phyloP scores from a whole-genome alignment of 169 alveolate species.

The Cyclospora cayetanensis region DNA sequence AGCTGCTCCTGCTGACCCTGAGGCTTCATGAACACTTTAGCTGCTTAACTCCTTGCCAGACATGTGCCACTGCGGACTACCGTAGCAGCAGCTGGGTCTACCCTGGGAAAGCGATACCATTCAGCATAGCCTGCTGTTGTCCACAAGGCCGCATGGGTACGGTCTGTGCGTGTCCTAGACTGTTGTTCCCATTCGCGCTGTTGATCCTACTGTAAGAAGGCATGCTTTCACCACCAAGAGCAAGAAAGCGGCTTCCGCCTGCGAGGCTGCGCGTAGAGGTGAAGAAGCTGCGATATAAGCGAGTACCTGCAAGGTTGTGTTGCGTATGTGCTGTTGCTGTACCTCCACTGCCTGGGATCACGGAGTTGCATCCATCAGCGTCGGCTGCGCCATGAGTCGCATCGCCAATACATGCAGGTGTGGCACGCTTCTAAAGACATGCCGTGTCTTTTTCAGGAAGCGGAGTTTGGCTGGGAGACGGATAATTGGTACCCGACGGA shows the following conservation, averaged over 20 bases:
- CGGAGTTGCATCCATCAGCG: too few relatives aligned
- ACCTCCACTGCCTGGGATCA: too few relatives aligned
- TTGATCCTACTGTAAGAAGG: not conserved
- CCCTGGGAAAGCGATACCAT: not conserved
- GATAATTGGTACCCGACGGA: too few relatives aligned
- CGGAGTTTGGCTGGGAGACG: too few relatives aligned
- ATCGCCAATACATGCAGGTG: too few relatives aligned
- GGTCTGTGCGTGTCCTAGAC: not conserved
- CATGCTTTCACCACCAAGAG: slow-evolving; percentile 25
- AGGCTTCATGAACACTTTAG: not conserved
- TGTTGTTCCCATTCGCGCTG: not conserved
- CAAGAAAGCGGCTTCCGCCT: slow-evolving; percentile 21
- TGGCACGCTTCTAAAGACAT: too few relatives aligned
- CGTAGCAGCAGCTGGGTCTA: not conserved
- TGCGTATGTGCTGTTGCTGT: not conserved
- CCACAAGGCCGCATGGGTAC: not conserved
- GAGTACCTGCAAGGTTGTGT: not conserved
- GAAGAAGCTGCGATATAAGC: not conserved
- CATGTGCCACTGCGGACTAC: not conserved
- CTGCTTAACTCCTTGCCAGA: not conserved
- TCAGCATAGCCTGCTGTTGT: not conserved
- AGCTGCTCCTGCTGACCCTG: not conserved
- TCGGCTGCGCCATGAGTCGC: too few relatives aligned
- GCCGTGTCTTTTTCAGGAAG: too few relatives aligned
- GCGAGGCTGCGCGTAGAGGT: not conserved